Evolutionary conservation across 2,329 filamentous ascomycete species (phyloP).

Genomic region (Colletotrichum nymphaeae): DNA sequence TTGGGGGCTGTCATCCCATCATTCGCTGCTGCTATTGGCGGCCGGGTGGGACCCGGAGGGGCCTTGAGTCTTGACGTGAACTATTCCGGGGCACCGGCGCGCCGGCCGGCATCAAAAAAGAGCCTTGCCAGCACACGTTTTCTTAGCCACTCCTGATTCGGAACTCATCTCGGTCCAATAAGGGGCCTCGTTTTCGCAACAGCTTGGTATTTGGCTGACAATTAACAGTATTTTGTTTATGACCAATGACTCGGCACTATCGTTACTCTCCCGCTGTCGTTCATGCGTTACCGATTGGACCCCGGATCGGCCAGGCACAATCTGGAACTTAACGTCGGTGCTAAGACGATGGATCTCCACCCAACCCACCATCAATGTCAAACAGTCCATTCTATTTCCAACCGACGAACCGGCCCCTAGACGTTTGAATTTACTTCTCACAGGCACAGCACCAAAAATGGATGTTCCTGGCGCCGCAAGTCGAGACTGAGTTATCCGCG

Average conservation of each 20-base stretch:
- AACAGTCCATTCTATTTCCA: conserved; percentile 23
- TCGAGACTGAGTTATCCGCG: neutral
- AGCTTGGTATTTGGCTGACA: neutral
- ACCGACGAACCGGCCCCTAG: neutral
- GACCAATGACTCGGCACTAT: conserved; percentile 23
- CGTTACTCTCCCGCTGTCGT: conserved; percentile 14
- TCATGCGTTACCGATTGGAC: conserved; percentile 20
- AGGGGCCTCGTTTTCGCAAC: neutral
- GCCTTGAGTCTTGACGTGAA: conserved; percentile 2
- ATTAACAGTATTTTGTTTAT: neutral
- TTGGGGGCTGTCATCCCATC: neutral
- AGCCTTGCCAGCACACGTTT: neutral
- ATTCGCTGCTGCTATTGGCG: neutral
- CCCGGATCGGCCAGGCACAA: conserved; percentile 9
- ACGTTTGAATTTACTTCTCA: conserved; percentile 20
- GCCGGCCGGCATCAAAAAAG: conserved; percentile 1
- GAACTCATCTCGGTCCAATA: neutral
- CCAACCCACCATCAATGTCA: conserved; percentile 11
- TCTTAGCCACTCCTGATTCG: neutral
- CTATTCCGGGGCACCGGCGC: conserved; percentile 2
- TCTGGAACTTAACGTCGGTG: conserved; percentile 20
- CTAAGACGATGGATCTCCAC: conserved; percentile 11
- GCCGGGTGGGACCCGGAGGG: conserved; percentile 4
- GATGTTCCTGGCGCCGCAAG: neutral
- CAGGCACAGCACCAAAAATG: conserved; percentile 22